Evolutionary conservation across 2,329 filamentous ascomycete species (phyloP), one percentile per base, ranked within the genome.

Genomic region (Apiospora arundinis): DNA sequence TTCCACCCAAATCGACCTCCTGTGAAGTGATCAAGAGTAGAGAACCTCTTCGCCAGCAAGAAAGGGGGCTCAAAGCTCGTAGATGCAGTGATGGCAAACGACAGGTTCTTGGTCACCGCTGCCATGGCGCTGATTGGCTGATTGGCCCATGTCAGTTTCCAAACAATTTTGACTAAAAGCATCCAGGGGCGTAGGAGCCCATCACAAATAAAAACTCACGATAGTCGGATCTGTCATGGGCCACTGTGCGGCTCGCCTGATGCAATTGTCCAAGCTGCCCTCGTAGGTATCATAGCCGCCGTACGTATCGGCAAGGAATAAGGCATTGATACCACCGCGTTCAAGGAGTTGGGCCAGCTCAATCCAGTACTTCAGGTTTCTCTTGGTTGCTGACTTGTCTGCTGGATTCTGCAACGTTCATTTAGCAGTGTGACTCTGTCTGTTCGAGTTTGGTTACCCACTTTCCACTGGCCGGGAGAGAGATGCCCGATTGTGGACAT

Each of bases 391-490:
- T 0, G 89, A 91, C 71, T 85, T 86, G 77, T 92, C 90, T 21
- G 80, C 83, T 0, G 90, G 90, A 69, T 92, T 90, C 86, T 90
- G 73, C 5, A 67, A 67, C 14, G 67, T 63, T 60, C 7, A 28
- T 74, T 68, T 1, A 23, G 65, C 52, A 3, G 21, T 45, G 40
- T 37, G 8, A 5, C 32, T n/a, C 11, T 7, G 2, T 12, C 28
- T 11, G 0, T 67, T 45, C 68, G 21, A 46, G 25, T 7, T 66
- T 12, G 28, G 32, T 25, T 11, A 72, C 79, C 72, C 68, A 88
- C 88, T 82, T 91, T 92, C 91, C 90, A 92, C 80, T 92, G 90
- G 0, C 90, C 90, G 0, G 90, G 89, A 0, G 88, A 90, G 45
- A 92, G 77, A 77, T 92, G 90, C 2, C 90, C 90, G 7, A 91